Evolutionary conservation across 164 flowering plant genomes (phyloP).

Genomic region (Chimonanthus salicifolius): DNA sequence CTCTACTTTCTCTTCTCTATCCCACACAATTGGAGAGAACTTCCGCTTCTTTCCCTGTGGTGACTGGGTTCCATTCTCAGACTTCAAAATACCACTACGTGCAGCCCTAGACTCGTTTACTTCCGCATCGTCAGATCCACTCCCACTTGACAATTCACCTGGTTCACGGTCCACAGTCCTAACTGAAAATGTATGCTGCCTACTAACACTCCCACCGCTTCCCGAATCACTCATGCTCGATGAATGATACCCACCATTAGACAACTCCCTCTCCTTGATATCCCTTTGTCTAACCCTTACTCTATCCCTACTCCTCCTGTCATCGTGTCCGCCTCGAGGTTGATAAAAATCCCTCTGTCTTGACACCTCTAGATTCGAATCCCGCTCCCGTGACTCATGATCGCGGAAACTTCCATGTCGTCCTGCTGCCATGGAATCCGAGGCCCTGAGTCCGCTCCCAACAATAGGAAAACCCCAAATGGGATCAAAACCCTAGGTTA

Average conservation of each 20-base stretch:
- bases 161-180: slow-evolving; percentile 56
- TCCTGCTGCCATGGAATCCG: slow-evolving; percentile 69
- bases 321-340: slow-evolving; percentile 34
- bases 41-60: slow-evolving; percentile 54
- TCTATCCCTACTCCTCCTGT: slow-evolving; percentile 20
- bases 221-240: slow-evolving; percentile 45
- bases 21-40: slow-evolving; percentile 55
- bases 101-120: slow-evolving; percentile 31
- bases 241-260: slow-evolving; percentile 37
- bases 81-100: slow-evolving; percentile 21
- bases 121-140: slow-evolving; percentile 67
- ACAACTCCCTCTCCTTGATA: slow-evolving; percentile 34
- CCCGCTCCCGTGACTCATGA: slow-evolving; percentile 44
- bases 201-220: slow-evolving; percentile 34
- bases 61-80: slow-evolving; percentile 36
- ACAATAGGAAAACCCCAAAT: not conserved
- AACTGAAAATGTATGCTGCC: slow-evolving; percentile 23
- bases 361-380: slow-evolving; percentile 34
- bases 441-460: not conserved
- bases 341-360: slow-evolving; percentile 31
- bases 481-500: not conserved
- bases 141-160: slow-evolving; percentile 83
- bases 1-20: slow-evolving; percentile 23
- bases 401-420: slow-evolving; percentile 57
- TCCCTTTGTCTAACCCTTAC: slow-evolving; percentile 38